phyloP scores from a whole-genome alignment of 2,329 filamentous ascomycete genomes.

The Colletotrichum simmondsii region DNA sequence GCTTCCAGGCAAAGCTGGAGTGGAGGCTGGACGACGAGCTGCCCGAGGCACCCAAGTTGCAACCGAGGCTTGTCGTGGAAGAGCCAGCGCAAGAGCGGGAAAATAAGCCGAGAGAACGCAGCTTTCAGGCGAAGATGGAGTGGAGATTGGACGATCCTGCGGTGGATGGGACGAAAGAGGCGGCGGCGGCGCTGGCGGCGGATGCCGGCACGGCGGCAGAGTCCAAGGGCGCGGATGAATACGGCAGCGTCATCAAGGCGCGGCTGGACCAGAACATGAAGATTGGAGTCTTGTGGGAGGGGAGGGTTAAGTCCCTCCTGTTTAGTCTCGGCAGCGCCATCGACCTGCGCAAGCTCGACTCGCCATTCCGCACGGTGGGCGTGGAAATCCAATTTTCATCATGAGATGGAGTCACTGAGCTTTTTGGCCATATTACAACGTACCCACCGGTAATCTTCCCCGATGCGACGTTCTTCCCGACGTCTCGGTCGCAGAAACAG shows the following conservation, averaged over 20 bases:
- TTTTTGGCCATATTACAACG: neutral
- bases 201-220: slow-evolving; percentile 32
- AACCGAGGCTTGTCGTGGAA: neutral
- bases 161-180: slow-evolving; percentile 38
- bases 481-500: neutral
- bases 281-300: slow-evolving; percentile 91
- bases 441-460: neutral
- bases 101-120: slow-evolving; percentile 49
- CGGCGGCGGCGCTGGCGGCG: slow-evolving; percentile 12
- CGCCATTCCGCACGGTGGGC: slow-evolving; percentile 81
- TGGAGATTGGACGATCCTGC: slow-evolving; percentile 54
- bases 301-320: slow-evolving; percentile 88
- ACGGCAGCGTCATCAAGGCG: slow-evolving; percentile 89
- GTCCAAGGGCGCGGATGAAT: slow-evolving; percentile 66
- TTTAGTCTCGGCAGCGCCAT: slow-evolving; percentile 91
- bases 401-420: slow-evolving; percentile 50
- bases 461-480: slow-evolving; percentile 19
- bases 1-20: slow-evolving; percentile 61
- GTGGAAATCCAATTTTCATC: slow-evolving; percentile 87
- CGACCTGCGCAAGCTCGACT: slow-evolving; percentile 80
- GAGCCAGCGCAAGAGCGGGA: neutral
- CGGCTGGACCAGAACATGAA: slow-evolving; percentile 89
- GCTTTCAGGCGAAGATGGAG: slow-evolving; percentile 65
- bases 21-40: slow-evolving; percentile 55
- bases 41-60: slow-evolving; percentile 30